A percentile compares a stretch with the other conserved stretches of the same genome.
Conservation (phyloP, 2,329 filamentous ascomycete genomes). For the Cytospora chrysosperma region DNA sequence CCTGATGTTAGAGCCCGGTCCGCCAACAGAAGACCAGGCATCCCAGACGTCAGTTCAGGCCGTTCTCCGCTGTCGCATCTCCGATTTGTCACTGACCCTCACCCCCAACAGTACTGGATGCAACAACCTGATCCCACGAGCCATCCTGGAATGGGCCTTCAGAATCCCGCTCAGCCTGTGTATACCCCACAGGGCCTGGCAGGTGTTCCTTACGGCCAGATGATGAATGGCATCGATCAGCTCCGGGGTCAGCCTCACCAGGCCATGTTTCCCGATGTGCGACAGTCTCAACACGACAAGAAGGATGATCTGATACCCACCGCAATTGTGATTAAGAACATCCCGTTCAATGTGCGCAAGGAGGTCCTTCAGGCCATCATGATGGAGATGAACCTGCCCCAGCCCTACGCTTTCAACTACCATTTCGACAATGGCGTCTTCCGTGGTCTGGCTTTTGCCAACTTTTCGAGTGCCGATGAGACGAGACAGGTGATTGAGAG, state of each 20-base stretch:
- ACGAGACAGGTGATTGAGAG: conserved; percentile 88
- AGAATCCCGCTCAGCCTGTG: conserved; percentile 29
- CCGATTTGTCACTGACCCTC: conserved; percentile 22
- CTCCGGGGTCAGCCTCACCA: conserved; percentile 38
- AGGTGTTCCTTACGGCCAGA: conserved; percentile 39
- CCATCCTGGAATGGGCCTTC: conserved; percentile 40
- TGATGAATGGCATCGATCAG: conserved; percentile 38
- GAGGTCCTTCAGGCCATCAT: conserved; percentile 91
- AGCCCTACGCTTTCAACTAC: conserved; percentile 99
- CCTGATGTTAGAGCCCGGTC: conserved; percentile 59
- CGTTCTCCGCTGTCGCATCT: conserved; percentile 25
- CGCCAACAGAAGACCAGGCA: conserved; percentile 63
- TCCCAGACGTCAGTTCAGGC: conserved; percentile 39
- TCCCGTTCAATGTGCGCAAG: conserved; percentile 97
- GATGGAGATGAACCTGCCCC: conserved; percentile 88
- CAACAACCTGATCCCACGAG: conserved; percentile 38
- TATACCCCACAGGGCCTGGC: conserved; percentile 30
- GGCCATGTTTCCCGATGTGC: conserved; percentile 40
- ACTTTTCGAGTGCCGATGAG: conserved; percentile 94
- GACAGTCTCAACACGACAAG: conserved; percentile 41
- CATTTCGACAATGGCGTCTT: conserved; percentile 99
- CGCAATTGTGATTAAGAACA: conserved; percentile 99
- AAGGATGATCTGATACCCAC: conserved; percentile 87
- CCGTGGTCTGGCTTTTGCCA: conserved; percentile 92
- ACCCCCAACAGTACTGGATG: conserved; percentile 47